Evolutionary conservation across 306 rosid genomes (phyloP), one percentile per base, ranked within the genome.

Genomic region (Ceratonia siliqua): DNA sequence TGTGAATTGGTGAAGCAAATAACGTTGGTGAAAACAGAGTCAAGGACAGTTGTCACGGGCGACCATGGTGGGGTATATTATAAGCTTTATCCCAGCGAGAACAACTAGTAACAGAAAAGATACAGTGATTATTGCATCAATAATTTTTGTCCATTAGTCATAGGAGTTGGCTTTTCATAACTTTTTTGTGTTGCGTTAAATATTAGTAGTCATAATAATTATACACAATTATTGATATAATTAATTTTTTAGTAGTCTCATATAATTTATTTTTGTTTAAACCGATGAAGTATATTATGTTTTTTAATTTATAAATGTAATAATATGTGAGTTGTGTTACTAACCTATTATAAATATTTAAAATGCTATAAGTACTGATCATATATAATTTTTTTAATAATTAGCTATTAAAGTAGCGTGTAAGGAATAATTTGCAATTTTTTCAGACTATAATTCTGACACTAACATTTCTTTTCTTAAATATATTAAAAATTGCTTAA

Each of bases 11-110:
- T 7, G 72, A 52, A 22, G 59, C 64, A 57, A 65, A 65, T 17
- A 20, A 57, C 76, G 20, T 58, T 27, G 65, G 41, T 5, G 5
- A 8, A 18, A 36, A 46, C 38, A 67, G 52, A 80, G 50, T 50
- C 38, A 74, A 59, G 42, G 58, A 41, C 53, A 61, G 8, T 52
- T 52, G 24, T 68, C 68, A 69, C 73, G 72, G 77, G 61, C 61
- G 71, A 74, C 68, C 61, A 41, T 48, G 11, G 76, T n/a, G 43
- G 80, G 32, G 41, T 15, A 14, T 55, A 68, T 58, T 30, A 18
- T 74, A 49, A 14, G 45, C 75, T 65, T 73, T 74, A 28, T 58
- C 57, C n/a, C 65, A 8, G 3, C 39, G 8, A 66, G 46, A 74
- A 74, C 54, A 70, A 70, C 53, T 28, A 17, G 21, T 49, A 46